Percentiles rank a stretch among this genome's conserved stretches.
Evolutionary conservation across 2,329 filamentous ascomycete species (phyloP).

Genomic region (Aspergillus pseudoterreus): DNA sequence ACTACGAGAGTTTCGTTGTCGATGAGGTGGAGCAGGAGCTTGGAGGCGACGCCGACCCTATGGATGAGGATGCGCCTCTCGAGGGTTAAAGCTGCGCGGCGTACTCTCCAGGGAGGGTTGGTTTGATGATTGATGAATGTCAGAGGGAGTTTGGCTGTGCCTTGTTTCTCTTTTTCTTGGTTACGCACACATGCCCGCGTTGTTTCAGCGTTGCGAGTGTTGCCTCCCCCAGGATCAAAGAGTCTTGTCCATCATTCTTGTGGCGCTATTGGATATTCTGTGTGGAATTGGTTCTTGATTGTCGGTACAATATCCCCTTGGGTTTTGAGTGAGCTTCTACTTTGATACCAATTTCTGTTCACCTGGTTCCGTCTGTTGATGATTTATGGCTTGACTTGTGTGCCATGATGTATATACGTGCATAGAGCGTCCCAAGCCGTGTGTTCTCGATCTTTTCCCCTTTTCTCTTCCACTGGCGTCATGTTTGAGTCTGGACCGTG

Average conservation of each 20-base stretch:
- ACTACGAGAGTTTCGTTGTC: constrained; percentile 89
- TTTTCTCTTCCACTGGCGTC: background rate
- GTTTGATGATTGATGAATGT: constrained; percentile 3
- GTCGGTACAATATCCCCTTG: background rate
- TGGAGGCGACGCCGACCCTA: constrained; percentile 57
- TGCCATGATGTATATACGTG: background rate
- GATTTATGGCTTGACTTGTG: background rate
- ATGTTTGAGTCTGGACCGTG: background rate
- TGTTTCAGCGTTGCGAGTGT: background rate
- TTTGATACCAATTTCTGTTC: background rate
- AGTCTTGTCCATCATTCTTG: background rate
- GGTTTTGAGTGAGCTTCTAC: background rate
- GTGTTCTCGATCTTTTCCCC: background rate
- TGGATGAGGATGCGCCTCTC: constrained; percentile 21
- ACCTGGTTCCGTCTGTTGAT: background rate
- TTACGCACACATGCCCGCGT: too few relatives aligned
- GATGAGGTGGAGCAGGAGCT: constrained; percentile 88
- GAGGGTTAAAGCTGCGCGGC: constrained; percentile 2
- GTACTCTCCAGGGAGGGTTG: background rate
- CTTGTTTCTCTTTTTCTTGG: background rate
- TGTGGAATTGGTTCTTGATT: background rate
- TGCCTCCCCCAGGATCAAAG: background rate
- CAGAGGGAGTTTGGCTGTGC: constrained; percentile 2
- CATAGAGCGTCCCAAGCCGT: background rate
- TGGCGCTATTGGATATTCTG: background rate